These are phyloP conservation scores for Mycena indigotica DNA, from an alignment of 768 basidiomycete genomes.

Conservation along the genomic window DNA sequence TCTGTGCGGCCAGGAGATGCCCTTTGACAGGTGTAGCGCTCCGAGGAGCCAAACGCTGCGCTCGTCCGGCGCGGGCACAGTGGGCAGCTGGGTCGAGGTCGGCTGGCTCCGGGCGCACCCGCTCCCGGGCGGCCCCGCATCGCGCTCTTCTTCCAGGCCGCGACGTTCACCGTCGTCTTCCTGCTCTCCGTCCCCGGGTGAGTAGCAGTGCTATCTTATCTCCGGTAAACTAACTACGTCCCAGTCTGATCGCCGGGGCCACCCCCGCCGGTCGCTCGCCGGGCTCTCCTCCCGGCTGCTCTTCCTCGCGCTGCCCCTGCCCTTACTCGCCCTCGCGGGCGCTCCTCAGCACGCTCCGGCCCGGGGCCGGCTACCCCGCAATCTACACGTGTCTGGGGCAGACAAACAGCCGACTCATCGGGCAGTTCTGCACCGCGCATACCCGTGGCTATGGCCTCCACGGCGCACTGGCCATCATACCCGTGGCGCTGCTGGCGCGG, in stretches of 20 bases:
- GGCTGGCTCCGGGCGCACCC: conserved; percentile 24
- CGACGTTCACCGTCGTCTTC: conserved; percentile 21
- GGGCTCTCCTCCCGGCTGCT: conserved; percentile 24
- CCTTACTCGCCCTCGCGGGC: conserved; percentile 16
- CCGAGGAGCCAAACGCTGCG: too few species aligned
- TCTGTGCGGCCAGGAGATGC: too few species aligned
- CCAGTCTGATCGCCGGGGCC: conserved; percentile 19
- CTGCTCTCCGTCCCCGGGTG: conserved; percentile 25
- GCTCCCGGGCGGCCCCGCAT: conserved; percentile 12
- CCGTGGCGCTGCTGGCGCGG: conserved; percentile 16
- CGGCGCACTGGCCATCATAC: conserved; percentile 17
- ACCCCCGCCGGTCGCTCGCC: conserved; percentile 8
- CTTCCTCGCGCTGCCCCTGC: conserved; percentile 16
- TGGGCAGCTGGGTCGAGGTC: conserved; percentile 27
- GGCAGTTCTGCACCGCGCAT: conserved; percentile 24
- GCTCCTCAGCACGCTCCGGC: conserved; percentile 11
- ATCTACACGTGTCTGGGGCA: conserved; percentile 20
- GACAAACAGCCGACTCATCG: conserved; percentile 14
- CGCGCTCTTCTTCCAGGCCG: conserved; percentile 21
- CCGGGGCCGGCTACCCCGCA: neutral
- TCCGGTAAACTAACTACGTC: neutral
- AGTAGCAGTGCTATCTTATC: too few species aligned
- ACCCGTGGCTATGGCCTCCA: too few species aligned
- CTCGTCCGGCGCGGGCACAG: conserved; percentile 20
- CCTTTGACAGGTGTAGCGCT: too few species aligned